Evolutionary conservation across 176 grass and related monocot species (phyloP).

Genomic region (Aegilops umbellulata): DNA sequence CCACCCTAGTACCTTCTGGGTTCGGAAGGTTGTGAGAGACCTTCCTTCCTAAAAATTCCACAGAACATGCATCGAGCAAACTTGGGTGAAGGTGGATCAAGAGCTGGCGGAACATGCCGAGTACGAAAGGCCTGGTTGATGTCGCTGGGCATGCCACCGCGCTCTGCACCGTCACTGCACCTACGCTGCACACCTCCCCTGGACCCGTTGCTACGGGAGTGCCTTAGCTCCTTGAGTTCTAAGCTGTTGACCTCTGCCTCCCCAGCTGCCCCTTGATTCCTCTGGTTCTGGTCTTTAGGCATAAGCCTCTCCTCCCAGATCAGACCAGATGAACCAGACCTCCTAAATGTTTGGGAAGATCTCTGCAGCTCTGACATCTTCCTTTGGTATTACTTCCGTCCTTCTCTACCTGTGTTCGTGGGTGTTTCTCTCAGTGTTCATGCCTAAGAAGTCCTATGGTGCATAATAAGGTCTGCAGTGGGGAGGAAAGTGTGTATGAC

Average conservation of each 20-base stretch:
- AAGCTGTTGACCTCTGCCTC: slow-evolving; percentile 7
- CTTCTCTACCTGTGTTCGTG: not conserved
- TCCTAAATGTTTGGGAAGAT: slow-evolving; percentile 55
- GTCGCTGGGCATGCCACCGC: not conserved
- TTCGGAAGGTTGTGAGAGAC: slow-evolving; percentile 9
- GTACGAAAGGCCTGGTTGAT: slow-evolving; percentile 14
- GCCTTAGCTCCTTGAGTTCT: slow-evolving; percentile 31
- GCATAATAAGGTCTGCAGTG: not conserved
- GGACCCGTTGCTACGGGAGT: slow-evolving; percentile 10
- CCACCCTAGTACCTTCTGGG: slow-evolving; percentile 24
- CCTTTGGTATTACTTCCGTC: not conserved
- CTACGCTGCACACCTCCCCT: not conserved
- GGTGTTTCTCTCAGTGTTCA: not conserved
- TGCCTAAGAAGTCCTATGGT: not conserved
- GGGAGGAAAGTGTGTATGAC: slow-evolving; percentile 3
- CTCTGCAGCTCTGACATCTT: slow-evolving; percentile 61
- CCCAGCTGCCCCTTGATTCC: slow-evolving; percentile 8
- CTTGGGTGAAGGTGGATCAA: slow-evolving; percentile 44
- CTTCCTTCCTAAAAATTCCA: slow-evolving; percentile 32
- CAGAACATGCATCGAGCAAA: slow-evolving; percentile 38
- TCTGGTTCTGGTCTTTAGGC: slow-evolving; percentile 22
- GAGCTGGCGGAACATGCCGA: slow-evolving; percentile 16
- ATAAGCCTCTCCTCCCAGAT: slow-evolving; percentile 50
- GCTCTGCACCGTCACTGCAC: not conserved
- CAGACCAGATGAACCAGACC: slow-evolving; percentile 62